A percentile compares a stretch with the other conserved stretches of the same genome.
These are phyloP conservation scores for Sugiyamaella chiloensis DNA, from an alignment of 805 yeast species.

Conservation along the genomic window DNA sequence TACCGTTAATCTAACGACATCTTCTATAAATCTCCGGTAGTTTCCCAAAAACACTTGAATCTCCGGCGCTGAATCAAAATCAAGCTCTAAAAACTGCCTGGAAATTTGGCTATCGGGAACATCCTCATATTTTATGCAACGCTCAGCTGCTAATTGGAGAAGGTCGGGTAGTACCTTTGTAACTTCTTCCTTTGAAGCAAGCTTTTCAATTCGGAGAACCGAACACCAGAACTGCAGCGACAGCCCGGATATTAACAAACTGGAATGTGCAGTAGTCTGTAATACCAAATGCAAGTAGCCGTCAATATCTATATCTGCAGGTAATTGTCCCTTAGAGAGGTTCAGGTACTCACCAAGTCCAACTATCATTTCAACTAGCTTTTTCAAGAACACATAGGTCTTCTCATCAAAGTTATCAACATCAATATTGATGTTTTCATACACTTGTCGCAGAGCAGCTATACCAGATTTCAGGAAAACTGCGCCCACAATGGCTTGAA, in stretches of 20 bases:
- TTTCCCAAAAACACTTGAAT: conserved; percentile 70
- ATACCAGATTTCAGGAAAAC: conserved; percentile 77
- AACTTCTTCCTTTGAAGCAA: conserved; percentile 40
- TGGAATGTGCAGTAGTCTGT: conserved; percentile 76
- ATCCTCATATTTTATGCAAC: conserved; percentile 69
- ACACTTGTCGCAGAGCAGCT: conserved; percentile 60
- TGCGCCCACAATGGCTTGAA: conserved; percentile 71
- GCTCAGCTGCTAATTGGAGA: conserved; percentile 70
- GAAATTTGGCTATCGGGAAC: conserved; percentile 64
- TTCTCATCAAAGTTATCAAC: conserved; percentile 72
- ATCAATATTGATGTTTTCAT: conserved; percentile 49
- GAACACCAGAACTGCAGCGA: conserved; percentile 95
- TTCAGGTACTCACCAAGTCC: conserved; percentile 77
- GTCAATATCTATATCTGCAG: conserved; percentile 56
- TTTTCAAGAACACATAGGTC: conserved; percentile 76
- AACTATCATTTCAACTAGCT: conserved; percentile 90
- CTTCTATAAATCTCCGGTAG: conserved; percentile 82
- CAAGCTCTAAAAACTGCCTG: conserved; percentile 68
- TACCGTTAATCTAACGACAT: conserved; percentile 80
- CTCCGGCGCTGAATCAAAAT: conserved; percentile 85
- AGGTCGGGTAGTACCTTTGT: conserved; percentile 59
- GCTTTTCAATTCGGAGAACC: conserved; percentile 74
- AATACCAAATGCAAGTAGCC: conserved; percentile 72
- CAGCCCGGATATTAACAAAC: conserved; percentile 85
- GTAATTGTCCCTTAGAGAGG: conserved; percentile 41